Evolutionary conservation across 2,329 filamentous ascomycete species (phyloP), one percentile per base, ranked within the genome.

Genomic region (Arthroderma uncinatum): DNA sequence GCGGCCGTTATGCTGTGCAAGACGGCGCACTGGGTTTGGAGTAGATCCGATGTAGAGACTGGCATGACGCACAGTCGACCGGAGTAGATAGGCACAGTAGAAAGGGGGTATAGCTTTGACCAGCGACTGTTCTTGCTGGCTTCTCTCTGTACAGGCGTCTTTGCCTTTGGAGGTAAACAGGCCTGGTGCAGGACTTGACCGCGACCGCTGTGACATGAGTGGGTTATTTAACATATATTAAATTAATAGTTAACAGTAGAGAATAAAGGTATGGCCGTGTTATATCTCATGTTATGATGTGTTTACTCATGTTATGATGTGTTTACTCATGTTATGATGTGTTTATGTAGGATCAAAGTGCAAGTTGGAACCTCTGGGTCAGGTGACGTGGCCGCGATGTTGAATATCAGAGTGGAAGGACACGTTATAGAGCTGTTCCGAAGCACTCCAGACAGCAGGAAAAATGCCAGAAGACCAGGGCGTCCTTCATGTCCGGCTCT

Each of bases 71-170:
- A 90, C 79, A 0, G 85, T 90, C 0, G 92, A 96, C 19, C 91
- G 86, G 36, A 97, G 81, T 14, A 97, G 81, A 70, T 98, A 97
- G 68, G 93, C 94, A 63, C 88, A 89, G 68, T 97, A 97, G 62
- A 96, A 85, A 1, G 91, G 85, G 8, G 92, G 92, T 21, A 97
- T 89, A 0, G 79, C 76, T 62, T 73, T 74, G 78, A 21, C 4
- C 14, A 25, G 3, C 4, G 47, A 9, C 47, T 50, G 25, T 30
- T 9, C 16, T 30, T 30, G 25, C 25, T 16, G 47, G 36, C 28
- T 12, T 28, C 28, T 30, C 28, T 30, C 7, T 30, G 28, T 30
- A 30, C 28, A 4, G 28, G 7, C 4, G 28, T 7, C 19, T 23
- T 59, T 36, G 4, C 53, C 21, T 55, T 5, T 37, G 34, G 34